Base-by-base conservation (phyloP, 306 rosid species). In the Vachellia pachyceras region DNA sequence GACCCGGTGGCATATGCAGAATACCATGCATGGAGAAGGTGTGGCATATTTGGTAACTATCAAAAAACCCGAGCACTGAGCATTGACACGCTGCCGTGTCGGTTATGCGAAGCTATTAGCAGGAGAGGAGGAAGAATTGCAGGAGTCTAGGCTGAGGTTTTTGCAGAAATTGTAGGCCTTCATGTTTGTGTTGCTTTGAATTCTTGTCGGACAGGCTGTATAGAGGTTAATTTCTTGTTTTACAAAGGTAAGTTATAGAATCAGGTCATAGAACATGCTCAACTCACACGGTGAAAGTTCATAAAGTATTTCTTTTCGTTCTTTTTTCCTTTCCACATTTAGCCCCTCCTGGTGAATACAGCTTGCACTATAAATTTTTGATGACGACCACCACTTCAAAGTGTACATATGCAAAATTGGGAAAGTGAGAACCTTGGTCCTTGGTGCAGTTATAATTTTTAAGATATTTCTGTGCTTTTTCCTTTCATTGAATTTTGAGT, bases 21-120 rank as follows among this genome's bases (percentile, higher is more conserved):
- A 82, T 96, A 89, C 91, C 98, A 96, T 55, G 99, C 94, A 39
- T 96, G 99, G 99, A 87, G 99, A 90, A 83, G 99, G 89, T 96
- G 98, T 1, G 94, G 98, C 4, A 85, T 88, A 0, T 45, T 92
- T 7, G 94, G 91, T 36, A 93, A 87, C 86, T 96, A 96, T 41
- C 72, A 83, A 15, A 92, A 85, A 82, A 90, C 98, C 29, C 93
- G 98, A 29, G 87, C 97, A 0, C 1, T 87, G 83, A 93, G 99
- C 84, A 94, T 96, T 2, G 99, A 96, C 90, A 89, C 98, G 0
- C 78, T 93, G 79, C 99, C 99, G 0, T 96, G 99, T 63, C 91
- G 99, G 47, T 82, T 94, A 39, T 96, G 99, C 18, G 88, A 89
- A 72, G 90, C 88, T 35, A 88, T 94, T 47, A 87, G 97, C 88